Percentiles rank a stretch among this genome's conserved stretches.
Evolutionary conservation across 2,329 filamentous ascomycete species (phyloP).

Genomic region (Chalara sp.): DNA sequence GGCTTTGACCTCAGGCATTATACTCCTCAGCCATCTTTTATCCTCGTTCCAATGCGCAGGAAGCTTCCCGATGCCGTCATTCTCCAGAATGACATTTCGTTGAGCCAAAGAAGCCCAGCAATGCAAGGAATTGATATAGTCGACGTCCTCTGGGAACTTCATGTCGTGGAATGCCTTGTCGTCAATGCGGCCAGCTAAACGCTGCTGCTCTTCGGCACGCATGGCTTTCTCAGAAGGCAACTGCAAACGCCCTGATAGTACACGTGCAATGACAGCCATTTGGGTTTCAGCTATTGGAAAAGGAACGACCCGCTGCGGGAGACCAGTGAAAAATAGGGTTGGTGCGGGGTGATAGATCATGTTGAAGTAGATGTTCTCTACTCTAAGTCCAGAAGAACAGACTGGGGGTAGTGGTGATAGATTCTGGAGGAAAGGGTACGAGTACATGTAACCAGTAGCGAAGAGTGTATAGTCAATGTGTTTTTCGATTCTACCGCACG

Average conservation of each 20-base stretch:
- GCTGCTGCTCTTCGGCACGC: slow-evolving; percentile 55
- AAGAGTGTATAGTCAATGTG: slow-evolving; percentile 74
- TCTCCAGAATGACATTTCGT: background rate
- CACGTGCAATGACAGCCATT: slow-evolving; percentile 65
- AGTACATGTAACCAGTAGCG: slow-evolving; percentile 85
- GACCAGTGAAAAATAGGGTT: slow-evolving; percentile 67
- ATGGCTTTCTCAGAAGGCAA: slow-evolving; percentile 61
- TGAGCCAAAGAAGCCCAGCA: slow-evolving; percentile 40
- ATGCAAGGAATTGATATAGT: slow-evolving; percentile 64
- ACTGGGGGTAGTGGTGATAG: slow-evolving; percentile 40
- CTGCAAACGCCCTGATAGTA: slow-evolving; percentile 64
- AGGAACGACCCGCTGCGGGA: slow-evolving; percentile 82
- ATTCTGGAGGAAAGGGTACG: slow-evolving; percentile 62
- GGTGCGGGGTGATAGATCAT: slow-evolving; percentile 70
- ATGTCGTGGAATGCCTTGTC: slow-evolving; percentile 42
- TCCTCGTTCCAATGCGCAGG: background rate
- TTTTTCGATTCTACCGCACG: slow-evolving; percentile 55
- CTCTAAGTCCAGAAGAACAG: slow-evolving; percentile 61
- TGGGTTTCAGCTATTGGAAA: slow-evolving; percentile 78
- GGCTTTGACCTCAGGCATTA: background rate
- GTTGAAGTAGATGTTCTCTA: slow-evolving; percentile 71
- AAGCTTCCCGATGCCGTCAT: background rate
- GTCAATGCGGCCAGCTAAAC: slow-evolving; percentile 32
- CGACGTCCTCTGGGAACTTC: slow-evolving; percentile 51
- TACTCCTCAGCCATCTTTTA: background rate